These are phyloP conservation scores for Sporothrix brasiliensis DNA, from an alignment of 2,329 filamentous ascomycete genomes.

Conservation along the genomic window DNA sequence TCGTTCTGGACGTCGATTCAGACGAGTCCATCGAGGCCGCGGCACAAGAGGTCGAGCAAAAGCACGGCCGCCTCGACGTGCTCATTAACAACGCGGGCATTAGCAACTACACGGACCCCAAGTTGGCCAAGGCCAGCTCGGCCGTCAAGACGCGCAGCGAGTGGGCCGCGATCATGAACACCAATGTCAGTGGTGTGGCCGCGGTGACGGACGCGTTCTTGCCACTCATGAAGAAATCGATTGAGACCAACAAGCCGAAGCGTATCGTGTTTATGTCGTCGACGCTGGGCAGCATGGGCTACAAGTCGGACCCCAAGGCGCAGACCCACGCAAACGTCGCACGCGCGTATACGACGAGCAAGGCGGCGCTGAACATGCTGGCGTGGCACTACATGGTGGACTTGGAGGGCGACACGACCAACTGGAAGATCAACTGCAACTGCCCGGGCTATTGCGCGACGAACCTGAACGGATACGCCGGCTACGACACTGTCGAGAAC, in stretches of 20 bases:
- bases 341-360: slow-evolving; percentile 39
- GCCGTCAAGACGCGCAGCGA: slow-evolving; percentile 3
- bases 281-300: slow-evolving; percentile 36
- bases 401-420: slow-evolving; percentile 40
- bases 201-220: slow-evolving; percentile 42
- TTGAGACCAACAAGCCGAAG: slow-evolving; percentile 30
- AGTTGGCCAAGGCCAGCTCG: not conserved
- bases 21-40: slow-evolving; percentile 48
- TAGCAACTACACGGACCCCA: slow-evolving; percentile 6
- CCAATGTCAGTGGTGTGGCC: slow-evolving; percentile 40
- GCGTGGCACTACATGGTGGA: slow-evolving; percentile 40
- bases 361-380: slow-evolving; percentile 41
- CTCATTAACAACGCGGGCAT: slow-evolving; percentile 43
- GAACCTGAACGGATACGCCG: slow-evolving; percentile 37
- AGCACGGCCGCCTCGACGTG: slow-evolving; percentile 43
- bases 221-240: slow-evolving; percentile 42
- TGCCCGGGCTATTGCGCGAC: slow-evolving; percentile 47
- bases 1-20: slow-evolving; percentile 49
- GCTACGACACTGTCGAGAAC: slow-evolving; percentile 36
- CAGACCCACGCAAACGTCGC: slow-evolving; percentile 30
- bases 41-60: slow-evolving; percentile 39
- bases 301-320: slow-evolving; percentile 34
- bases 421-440: slow-evolving; percentile 44
- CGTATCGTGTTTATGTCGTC: slow-evolving; percentile 40
- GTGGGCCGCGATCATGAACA: slow-evolving; percentile 24